Base-by-base conservation (phyloP, 768 basidiomycete genomes). In the Pulveroboletus sp. region DNA sequence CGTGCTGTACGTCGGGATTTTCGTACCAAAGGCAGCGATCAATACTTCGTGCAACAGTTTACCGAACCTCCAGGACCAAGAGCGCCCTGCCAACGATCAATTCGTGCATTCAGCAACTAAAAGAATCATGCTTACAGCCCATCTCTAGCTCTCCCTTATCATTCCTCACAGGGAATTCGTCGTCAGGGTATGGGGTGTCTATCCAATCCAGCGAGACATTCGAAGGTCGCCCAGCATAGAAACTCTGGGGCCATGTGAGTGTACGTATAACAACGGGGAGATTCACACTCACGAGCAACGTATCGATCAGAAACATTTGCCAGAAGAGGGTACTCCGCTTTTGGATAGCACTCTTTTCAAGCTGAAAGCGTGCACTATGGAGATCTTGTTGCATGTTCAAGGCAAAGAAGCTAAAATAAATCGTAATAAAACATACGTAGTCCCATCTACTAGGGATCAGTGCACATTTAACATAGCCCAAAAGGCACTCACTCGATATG, bases 231-330 rank as follows among this genome's bases (percentile, higher is more conserved):
- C 84, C 85, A 27, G 80, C 74, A 30, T 72, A 71, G 54, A 83
- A 81, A 54, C 82, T 84, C 84, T 87, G 50, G 8, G 8, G 9
- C 7, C 1, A 11, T 7, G 14, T 24, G 30, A 48, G 38, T 46
- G 31, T 39, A 7, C 5, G 4, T 27, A 33, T 38, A 24, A 32
- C 11, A 33, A 8, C 6, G 31, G 5, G 3, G 15, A 31, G n/a
- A 15, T 4, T 28, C 55, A 10, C 8, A 17, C 62, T 58, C 57
- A 88, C 86, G 35, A 77, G 65, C 74, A 78, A 80, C 0, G 82
- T 81, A 57, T 88, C 86, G 27, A 78, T 61, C 24, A 71, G 56
- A 58, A 83, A 86, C n/a, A 87, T 62, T 42, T 83, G 78, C 83
- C 85, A 89, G 60, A 86, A 87, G 10, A 83, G 67, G 18, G 71